Conservation (phyloP, 495 filamentous ascomycete genomes). For the Penicillium silybi region DNA sequence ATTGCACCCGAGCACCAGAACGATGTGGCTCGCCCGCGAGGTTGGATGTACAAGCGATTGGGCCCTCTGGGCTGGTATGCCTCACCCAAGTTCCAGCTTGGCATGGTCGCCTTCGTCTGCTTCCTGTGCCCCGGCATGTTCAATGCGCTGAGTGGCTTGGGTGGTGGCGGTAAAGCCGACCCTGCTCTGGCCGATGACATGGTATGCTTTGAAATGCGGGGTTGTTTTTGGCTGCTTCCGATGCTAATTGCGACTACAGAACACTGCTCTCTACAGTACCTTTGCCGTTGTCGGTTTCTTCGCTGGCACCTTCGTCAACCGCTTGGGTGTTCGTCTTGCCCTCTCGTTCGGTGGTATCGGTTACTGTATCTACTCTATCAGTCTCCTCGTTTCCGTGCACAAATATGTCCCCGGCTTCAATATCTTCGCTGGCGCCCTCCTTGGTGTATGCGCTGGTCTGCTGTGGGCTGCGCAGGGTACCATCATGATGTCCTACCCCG, state of each 20-base stretch:
- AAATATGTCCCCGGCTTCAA: slow-evolving; percentile 68
- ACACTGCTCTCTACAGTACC: slow-evolving; percentile 60
- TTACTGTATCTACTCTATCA: slow-evolving; percentile 44
- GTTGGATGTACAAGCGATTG: slow-evolving; percentile 50
- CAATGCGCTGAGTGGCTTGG: slow-evolving; percentile 59
- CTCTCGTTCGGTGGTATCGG: slow-evolving; percentile 44
- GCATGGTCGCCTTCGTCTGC: slow-evolving; percentile 58
- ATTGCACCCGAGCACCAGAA: neutral
- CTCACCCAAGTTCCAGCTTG: slow-evolving; percentile 57
- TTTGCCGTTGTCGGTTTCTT: slow-evolving; percentile 53
- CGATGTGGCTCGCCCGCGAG: slow-evolving; percentile 19
- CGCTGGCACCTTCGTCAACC: slow-evolving; percentile 48
- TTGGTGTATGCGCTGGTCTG: slow-evolving; percentile 47
- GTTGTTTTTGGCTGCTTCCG: neutral
- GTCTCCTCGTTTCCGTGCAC: slow-evolving; percentile 61
- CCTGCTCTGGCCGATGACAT: slow-evolving; percentile 36
- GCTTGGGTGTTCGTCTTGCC: slow-evolving; percentile 39
- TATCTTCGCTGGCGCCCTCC: slow-evolving; percentile 55
- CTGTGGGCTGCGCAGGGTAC: slow-evolving; percentile 51
- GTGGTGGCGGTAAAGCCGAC: slow-evolving; percentile 49
- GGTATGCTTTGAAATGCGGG: slow-evolving; percentile 14
- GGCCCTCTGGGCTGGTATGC: slow-evolving; percentile 62
- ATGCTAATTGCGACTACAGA: slow-evolving; percentile 11
- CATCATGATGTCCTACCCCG: slow-evolving; percentile 53
- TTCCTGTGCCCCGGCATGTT: slow-evolving; percentile 84